Base-by-base conservation (phyloP, 2,329 filamentous ascomycete genomes). In the Monascus ruber region DNA sequence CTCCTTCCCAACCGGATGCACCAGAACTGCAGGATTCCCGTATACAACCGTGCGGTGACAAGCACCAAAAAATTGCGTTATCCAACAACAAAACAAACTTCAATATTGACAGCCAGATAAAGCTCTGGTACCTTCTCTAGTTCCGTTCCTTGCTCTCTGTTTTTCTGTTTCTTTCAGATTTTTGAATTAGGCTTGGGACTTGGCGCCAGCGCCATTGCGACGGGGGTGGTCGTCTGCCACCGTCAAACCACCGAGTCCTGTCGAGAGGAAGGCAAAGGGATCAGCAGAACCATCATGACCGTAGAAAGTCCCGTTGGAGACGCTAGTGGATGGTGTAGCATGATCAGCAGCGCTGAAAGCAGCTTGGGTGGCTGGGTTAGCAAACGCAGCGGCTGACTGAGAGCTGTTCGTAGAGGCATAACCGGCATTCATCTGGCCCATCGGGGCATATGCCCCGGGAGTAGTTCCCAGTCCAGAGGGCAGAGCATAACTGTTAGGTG, bases 271-370 rank as follows among this genome's bases (percentile, higher is more conserved):
- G 24, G 74, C 74, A 61, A 81, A 80, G 5, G 77, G 76, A 51
- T 81, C 77, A 40, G 64, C 68, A 31, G 68, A 62, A n/a, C 65
- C 66, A 34, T 77, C 70, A 38, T 61, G 63, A 37, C 60, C 59
- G 57, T 81, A 82, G 54, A 82, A 84, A 56, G 77, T 78, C 54
- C 81, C 83, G 65, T 84, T 85, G 33, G 82, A 79, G 28, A 81
- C 79, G 32, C 83, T 84, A 44, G 81, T 81, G 34, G 83, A 85
- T 10, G 81, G 79, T 17, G 82, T 81, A 40, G 84, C 85, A 51
- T 91, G 89, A 51, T 81, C 81, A 31, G 85, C 87, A 32, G 84
- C 85, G 58, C 85, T 85, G 71, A 98, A 98, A 25, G 91, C 89
- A 44, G 87, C 87, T 68, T 96, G 89, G 10, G 89, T 86, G 46